Evolutionary conservation across 192 early-diverging fungal genomes (phyloP).

Genomic region (Coemansia guatemalensis): DNA sequence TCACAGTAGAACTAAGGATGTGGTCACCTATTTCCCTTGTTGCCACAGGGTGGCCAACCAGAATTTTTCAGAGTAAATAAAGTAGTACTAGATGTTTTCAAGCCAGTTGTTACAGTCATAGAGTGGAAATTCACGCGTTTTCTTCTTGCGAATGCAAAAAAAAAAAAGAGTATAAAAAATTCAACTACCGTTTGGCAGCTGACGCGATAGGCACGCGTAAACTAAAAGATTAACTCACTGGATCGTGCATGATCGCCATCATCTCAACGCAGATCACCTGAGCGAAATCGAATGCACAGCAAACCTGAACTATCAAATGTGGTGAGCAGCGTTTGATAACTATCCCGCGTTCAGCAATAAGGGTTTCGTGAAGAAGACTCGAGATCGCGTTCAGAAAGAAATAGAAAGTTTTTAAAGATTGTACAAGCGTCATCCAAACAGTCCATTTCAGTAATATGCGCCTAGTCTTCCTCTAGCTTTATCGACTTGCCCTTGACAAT

Average conservation of each 20-base stretch:
- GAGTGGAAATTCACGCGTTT: neutral
- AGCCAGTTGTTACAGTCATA: neutral
- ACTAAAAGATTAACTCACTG: neutral
- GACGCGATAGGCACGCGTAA: neutral
- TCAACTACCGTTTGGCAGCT: neutral
- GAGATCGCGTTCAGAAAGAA: neutral
- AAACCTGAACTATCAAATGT: neutral
- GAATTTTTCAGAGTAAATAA: neutral
- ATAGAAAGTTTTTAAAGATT: neutral
- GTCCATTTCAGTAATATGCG: neutral
- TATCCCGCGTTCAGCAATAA: neutral
- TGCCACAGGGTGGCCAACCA: neutral
- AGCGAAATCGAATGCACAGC: neutral
- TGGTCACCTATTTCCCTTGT: neutral
- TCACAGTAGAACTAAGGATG: neutral
- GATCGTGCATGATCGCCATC: neutral
- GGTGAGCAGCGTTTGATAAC: too few species aligned
- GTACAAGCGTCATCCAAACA: neutral
- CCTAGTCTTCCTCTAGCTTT: slow-evolving; percentile 28
- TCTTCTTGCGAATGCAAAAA: neutral
- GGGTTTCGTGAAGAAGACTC: neutral
- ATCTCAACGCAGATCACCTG: neutral
- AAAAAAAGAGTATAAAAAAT: neutral
- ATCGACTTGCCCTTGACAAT: slow-evolving; percentile 76
- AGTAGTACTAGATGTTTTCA: neutral